Percentiles rank a stretch among this genome's conserved stretches.
Conservation (phyloP, 2,329 filamentous ascomycete genomes). For the Rhinocladiella similis region DNA sequence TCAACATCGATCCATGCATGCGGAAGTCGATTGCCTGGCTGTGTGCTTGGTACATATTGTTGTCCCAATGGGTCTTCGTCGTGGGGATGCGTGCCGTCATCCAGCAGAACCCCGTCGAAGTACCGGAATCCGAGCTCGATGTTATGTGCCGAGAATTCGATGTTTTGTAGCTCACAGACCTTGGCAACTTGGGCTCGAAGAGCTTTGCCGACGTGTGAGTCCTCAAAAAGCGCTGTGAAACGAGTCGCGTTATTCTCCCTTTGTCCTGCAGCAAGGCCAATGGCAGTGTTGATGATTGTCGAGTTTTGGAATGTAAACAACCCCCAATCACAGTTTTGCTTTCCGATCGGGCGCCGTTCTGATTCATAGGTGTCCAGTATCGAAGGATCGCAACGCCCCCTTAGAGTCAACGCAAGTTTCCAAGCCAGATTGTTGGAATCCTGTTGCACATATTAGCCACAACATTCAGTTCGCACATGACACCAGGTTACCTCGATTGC, state of each 20-base stretch:
- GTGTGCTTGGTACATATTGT: not conserved
- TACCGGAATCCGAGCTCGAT: conserved; percentile 1
- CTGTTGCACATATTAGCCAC: too few relatives aligned
- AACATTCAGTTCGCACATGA: too few relatives aligned
- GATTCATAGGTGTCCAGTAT: conserved; percentile 31
- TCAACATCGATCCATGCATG: not conserved
- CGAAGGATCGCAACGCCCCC: conserved; percentile 13
- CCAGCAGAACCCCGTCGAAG: not conserved
- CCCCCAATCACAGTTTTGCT: conserved; percentile 1
- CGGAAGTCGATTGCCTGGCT: not conserved
- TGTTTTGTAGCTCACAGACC: not conserved
- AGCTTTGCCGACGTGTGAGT: not conserved
- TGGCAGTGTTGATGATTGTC: not conserved
- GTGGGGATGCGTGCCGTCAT: not conserved
- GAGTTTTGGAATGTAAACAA: conserved; percentile 2
- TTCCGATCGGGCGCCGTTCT: conserved; percentile 39
- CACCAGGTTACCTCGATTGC: too few relatives aligned
- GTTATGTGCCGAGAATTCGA: not conserved
- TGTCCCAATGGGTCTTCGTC: not conserved
- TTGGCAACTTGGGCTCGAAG: not conserved
- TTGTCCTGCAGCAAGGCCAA: not conserved
- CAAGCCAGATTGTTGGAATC: conserved; percentile 43
- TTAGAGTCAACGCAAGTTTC: conserved; percentile 16
- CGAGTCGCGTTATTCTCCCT: not conserved
- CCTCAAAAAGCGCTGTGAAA: not conserved